These are phyloP conservation scores for Notholithocarpus densiflorus DNA, from an alignment of 306 rosid species.

Conservation along the genomic window DNA sequence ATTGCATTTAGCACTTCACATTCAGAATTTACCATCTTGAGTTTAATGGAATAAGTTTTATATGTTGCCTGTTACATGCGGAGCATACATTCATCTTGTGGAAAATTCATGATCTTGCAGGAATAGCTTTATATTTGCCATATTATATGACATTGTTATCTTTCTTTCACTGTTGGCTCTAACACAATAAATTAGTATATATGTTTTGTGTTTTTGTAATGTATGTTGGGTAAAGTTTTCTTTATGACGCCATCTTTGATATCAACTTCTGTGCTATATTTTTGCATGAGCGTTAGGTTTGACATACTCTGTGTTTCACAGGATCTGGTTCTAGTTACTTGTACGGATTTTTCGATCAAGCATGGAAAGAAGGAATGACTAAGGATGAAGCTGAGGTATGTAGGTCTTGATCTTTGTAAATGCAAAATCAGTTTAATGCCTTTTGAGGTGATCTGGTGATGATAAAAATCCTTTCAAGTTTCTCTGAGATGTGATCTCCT, in stretches of 20 bases:
- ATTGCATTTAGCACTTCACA: not conserved
- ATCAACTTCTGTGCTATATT: not conserved
- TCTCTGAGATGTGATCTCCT: not conserved
- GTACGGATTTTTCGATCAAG: conserved; percentile 95
- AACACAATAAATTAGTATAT: no score
- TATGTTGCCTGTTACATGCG: not conserved
- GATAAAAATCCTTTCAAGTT: not conserved
- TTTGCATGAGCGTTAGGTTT: conserved; percentile 7
- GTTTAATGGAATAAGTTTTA: no score
- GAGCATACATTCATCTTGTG: not conserved
- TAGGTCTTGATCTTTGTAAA: conserved; percentile 12
- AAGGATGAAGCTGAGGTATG: conserved; percentile 97
- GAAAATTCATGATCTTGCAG: no score
- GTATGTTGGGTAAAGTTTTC: not conserved
- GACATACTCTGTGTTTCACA: conserved; percentile 26
- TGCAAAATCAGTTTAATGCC: not conserved
- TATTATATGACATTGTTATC: no score
- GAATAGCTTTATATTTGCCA: no score
- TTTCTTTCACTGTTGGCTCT: not conserved
- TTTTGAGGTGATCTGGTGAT: not conserved
- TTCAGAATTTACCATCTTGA: not conserved
- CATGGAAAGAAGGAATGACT: conserved; percentile 98
- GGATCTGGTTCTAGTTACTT: conserved; percentile 99
- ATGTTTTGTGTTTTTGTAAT: not conserved
- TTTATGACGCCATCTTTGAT: not conserved